phyloP scores from a whole-genome alignment of 1,139 yeast species.

The Kodamaea sp. region DNA sequence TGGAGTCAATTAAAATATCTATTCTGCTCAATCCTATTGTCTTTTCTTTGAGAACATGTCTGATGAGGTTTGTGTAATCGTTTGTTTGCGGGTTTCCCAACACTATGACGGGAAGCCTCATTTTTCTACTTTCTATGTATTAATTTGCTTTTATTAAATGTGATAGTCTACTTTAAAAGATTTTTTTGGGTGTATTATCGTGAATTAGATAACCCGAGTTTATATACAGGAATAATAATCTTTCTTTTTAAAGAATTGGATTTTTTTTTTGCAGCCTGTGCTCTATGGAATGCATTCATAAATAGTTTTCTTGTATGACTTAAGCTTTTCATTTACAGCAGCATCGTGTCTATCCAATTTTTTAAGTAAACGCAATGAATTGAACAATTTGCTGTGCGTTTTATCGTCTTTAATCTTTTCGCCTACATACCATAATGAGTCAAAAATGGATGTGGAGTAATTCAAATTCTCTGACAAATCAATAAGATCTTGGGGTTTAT shows the following conservation, averaged over 20 bases:
- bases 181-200: background rate
- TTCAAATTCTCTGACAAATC: constrained; percentile 19
- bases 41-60: constrained; percentile 12
- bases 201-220: background rate
- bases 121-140: background rate
- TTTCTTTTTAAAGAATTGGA: too few species aligned
- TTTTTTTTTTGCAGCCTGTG: background rate
- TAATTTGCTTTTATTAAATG: background rate
- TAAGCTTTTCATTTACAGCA: constrained; percentile 9
- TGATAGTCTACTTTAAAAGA: background rate
- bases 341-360: constrained; percentile 6
- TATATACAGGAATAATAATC: background rate
- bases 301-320: constrained; percentile 8
- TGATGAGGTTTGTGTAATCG: constrained; percentile 25
- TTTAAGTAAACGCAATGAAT: constrained; percentile 5
- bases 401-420: constrained; percentile 6
- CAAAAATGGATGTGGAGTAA: constrained; percentile 18
- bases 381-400: constrained; percentile 5
- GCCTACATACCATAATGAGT: constrained; percentile 19
- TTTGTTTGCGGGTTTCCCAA: constrained; percentile 23
- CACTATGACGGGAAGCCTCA: constrained; percentile 20
- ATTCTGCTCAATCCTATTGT: constrained; percentile 12
- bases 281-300: constrained; percentile 1
- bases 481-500: constrained; percentile 23
- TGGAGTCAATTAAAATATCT: constrained; percentile 23